phyloP scores from a whole-genome alignment of 2,329 filamentous ascomycete species.

The Escovopsis sp. region DNA sequence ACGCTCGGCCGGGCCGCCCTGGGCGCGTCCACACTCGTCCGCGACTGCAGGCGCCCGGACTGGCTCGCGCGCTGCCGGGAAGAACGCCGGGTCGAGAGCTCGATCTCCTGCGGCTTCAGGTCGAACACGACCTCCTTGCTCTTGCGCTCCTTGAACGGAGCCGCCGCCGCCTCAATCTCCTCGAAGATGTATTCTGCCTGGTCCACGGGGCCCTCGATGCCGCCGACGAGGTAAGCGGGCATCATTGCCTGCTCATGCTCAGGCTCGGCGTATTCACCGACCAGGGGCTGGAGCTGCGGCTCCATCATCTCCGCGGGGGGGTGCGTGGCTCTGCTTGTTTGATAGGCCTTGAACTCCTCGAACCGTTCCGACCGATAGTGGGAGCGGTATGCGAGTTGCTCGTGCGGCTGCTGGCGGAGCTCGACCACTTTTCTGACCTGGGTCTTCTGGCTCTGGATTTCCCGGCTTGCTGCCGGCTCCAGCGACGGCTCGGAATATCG shows the following conservation, averaged over 20 bases:
- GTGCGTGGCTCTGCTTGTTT: not conserved
- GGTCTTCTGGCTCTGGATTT: not conserved
- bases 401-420: not conserved
- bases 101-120: conserved; percentile 7
- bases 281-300: not conserved
- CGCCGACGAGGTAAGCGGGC: not conserved
- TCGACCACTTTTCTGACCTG: not conserved
- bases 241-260: conserved; percentile 1
- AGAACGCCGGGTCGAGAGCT: conserved; percentile 20
- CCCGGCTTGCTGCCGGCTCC: not conserved
- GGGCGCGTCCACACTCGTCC: too few relatives aligned
- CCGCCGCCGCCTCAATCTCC: too few relatives aligned
- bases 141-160: conserved; percentile 11
- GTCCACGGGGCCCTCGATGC: not conserved
- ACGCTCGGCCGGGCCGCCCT: too few relatives aligned
- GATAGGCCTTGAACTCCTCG: not conserved
- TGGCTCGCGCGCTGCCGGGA: conserved; percentile 26
- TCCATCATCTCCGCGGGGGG: not conserved
- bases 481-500: not conserved
- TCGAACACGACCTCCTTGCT: conserved; percentile 21
- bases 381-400: not conserved
- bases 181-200: not conserved
- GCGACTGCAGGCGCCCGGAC: conserved; percentile 14
- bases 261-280: conserved; percentile 3
- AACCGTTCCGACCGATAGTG: not conserved